These are phyloP conservation scores for Solanum infundibuliforme DNA, from an alignment of 257 asterid genomes.

Conservation along the genomic window DNA sequence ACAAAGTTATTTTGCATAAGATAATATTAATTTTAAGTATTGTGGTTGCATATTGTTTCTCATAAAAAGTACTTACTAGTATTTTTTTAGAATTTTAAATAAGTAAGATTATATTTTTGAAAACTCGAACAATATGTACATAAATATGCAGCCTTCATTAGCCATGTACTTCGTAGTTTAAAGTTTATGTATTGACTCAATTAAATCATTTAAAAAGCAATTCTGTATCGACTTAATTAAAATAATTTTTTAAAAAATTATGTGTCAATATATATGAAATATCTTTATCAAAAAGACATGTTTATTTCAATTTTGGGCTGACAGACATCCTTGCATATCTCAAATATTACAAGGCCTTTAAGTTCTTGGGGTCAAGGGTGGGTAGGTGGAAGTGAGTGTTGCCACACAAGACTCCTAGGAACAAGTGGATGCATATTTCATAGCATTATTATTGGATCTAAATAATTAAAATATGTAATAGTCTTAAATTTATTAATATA, in stretches of 20 bases:
- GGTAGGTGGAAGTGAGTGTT: not conserved
- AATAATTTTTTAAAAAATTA: not conserved
- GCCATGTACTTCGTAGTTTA: no score
- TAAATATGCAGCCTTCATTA: no score
- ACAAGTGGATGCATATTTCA: not conserved
- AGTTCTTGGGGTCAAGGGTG: not conserved
- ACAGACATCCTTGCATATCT: not conserved
- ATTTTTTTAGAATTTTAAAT: no score
- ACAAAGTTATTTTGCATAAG: no score
- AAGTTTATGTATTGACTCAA: not conserved
- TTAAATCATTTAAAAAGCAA: no score
- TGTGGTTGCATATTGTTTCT: no score
- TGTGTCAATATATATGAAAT: not conserved
- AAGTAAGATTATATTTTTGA: no score
- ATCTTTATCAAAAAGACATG: not conserved
- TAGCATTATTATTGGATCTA: not conserved
- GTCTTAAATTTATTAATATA: no score
- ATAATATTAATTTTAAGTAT: no score
- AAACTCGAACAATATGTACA: no score
- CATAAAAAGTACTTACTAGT: no score
- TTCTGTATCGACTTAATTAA: not conserved
- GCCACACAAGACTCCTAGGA: not conserved
- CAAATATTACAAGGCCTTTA: not conserved
- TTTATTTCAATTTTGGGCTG: not conserved
- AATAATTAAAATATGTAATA: no score